Percentiles rank a stretch among this genome's conserved stretches.
Conservation (phyloP, 2,329 filamentous ascomycete species). For the Phialophora tarda region DNA sequence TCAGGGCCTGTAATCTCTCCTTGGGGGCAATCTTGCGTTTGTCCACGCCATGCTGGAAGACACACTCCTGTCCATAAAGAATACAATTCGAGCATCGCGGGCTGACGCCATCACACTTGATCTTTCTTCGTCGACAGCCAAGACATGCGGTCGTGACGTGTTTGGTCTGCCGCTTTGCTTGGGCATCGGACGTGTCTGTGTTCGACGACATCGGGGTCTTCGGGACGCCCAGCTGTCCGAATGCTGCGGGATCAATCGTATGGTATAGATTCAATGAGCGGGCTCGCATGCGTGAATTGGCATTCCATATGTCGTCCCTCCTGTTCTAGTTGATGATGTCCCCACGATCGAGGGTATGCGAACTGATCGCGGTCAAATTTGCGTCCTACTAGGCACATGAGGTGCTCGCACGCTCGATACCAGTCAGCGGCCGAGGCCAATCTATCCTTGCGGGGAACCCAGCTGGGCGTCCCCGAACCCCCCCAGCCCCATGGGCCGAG, state of each 20-base stretch:
- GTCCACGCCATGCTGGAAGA: slow-evolving; percentile 30
- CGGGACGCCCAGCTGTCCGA: neutral
- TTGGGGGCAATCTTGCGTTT: slow-evolving; percentile 35
- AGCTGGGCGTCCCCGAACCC: neutral
- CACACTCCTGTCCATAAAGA: slow-evolving; percentile 29
- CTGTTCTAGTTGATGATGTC: neutral
- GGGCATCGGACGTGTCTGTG: slow-evolving; percentile 5
- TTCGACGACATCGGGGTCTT: slow-evolving; percentile 14
- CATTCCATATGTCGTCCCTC: neutral
- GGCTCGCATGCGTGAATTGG: neutral
- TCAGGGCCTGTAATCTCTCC: slow-evolving; percentile 28
- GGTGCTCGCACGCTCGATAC: neutral
- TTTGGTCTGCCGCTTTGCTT: slow-evolving; percentile 23
- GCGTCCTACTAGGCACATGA: neutral
- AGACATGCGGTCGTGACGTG: slow-evolving; percentile 36
- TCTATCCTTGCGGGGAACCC: slow-evolving; percentile 15
- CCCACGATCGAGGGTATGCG: neutral
- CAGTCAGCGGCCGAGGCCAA: neutral
- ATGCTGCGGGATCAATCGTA: neutral
- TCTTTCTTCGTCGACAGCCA: slow-evolving; percentile 39
- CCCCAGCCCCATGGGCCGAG: neutral
- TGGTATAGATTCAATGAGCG: neutral
- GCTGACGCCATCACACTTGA: slow-evolving; percentile 39
- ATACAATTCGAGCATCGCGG: slow-evolving; percentile 39
- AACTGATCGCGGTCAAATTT: neutral